phyloP scores from a whole-genome alignment of 2,329 filamentous ascomycete genomes.

The Claviceps purpurea region DNA sequence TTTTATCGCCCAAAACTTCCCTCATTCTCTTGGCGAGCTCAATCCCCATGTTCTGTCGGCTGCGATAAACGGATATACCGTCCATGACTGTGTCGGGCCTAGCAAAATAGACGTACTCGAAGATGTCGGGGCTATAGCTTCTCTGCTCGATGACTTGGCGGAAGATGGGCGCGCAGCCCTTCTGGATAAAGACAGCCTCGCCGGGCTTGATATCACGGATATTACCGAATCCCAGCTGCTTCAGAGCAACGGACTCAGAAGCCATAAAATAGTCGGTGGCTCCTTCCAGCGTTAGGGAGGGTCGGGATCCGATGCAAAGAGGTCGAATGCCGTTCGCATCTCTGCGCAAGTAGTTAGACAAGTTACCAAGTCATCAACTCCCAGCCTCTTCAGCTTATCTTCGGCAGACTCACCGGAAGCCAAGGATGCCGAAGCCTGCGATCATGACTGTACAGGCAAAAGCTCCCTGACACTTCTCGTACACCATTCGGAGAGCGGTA shows the following conservation, averaged over 20 bases:
- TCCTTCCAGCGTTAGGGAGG: conserved; percentile 46
- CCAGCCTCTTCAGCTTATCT: background rate
- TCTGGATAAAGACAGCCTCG: conserved; percentile 73
- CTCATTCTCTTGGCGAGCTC: conserved; percentile 64
- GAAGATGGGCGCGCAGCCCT: conserved; percentile 62
- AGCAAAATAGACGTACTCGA: conserved; percentile 81
- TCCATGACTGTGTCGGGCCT: conserved; percentile 74
- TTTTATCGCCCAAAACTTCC: conserved; percentile 52
- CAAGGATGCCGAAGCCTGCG: conserved; percentile 66
- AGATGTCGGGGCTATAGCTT: conserved; percentile 64
- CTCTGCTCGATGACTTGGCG: conserved; percentile 55
- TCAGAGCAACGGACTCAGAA: conserved; percentile 74
- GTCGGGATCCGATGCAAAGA: conserved; percentile 62
- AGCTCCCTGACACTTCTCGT: conserved; percentile 57
- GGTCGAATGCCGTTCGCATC: conserved; percentile 54
- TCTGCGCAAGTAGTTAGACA: background rate
- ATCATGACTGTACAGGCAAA: conserved; percentile 76
- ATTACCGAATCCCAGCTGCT: conserved; percentile 65
- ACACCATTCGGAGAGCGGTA: conserved; percentile 56
- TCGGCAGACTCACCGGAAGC: conserved; percentile 41
- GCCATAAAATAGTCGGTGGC: conserved; percentile 81
- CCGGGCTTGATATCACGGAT: conserved; percentile 70
- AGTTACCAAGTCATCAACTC: background rate
- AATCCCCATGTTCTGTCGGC: conserved; percentile 74
- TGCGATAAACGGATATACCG: conserved; percentile 74